A percentile compares a stretch with the other conserved stretches of the same genome.
These are phyloP conservation scores for Cynanchum wilfordii DNA, from an alignment of 257 asterid genomes.

Conservation along the genomic window DNA sequence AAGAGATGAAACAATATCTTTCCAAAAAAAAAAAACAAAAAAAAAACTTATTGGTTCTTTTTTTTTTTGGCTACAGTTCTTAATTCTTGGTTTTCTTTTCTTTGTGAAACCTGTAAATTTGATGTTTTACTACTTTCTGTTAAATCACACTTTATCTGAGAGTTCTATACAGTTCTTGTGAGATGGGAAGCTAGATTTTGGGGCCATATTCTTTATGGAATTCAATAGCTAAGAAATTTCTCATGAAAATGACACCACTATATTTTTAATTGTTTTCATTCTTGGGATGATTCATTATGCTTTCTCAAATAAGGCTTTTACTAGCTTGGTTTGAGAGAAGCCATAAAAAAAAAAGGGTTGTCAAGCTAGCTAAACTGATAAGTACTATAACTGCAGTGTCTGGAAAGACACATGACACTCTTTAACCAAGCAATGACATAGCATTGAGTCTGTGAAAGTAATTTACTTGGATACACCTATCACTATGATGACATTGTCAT, in stretches of 20 bases:
- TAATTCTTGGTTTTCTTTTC: not conserved
- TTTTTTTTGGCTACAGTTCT: not conserved
- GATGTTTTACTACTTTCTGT: not conserved
- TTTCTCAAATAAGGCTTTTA: not conserved
- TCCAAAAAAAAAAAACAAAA: not conserved
- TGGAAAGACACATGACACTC: not conserved
- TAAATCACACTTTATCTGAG: not conserved
- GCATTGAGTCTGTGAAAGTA: not conserved
- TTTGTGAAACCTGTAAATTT: not conserved
- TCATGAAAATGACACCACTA: not conserved
- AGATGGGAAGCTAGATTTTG: not conserved
- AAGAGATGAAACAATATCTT: conserved; percentile 1
- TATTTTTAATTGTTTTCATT: not conserved
- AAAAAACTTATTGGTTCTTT: not conserved
- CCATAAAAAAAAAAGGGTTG: not conserved
- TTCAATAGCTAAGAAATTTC: not conserved
- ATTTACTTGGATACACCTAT: not conserved
- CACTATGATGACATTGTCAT: not conserved
- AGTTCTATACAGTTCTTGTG: not conserved
- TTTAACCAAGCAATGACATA: not conserved
- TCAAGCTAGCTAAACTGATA: not conserved
- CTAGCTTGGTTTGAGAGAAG: not conserved
- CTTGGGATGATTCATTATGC: not conserved
- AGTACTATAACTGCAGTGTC: not conserved
- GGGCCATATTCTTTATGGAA: not conserved